Percentiles rank a stretch among this genome's conserved stretches.
phyloP scores from a whole-genome alignment of 2,329 filamentous ascomycete species.

The Sclerotinia minor region DNA sequence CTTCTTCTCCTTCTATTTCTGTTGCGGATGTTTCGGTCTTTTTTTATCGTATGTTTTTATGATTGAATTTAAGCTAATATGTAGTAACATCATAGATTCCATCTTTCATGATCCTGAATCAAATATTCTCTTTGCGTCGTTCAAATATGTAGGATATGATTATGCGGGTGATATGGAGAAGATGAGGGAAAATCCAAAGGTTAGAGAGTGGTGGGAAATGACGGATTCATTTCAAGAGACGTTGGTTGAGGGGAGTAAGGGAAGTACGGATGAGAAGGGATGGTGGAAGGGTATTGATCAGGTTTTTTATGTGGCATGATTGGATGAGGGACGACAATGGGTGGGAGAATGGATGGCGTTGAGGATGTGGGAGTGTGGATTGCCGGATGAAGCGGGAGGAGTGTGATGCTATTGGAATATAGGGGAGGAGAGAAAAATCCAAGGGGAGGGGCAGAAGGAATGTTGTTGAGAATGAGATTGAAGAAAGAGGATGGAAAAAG shows the following conservation, averaged over 20 bases:
- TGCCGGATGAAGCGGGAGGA: no score
- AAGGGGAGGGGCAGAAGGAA: no score
- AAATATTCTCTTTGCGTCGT: conserved; percentile 68
- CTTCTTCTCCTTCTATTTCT: not conserved
- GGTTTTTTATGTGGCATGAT: conserved; percentile 62
- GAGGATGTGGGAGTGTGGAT: not conserved
- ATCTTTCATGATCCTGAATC: conserved; percentile 68
- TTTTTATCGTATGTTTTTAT: not conserved
- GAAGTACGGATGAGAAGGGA: conserved; percentile 58
- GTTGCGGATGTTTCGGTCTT: not conserved
- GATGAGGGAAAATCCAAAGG: conserved; percentile 71
- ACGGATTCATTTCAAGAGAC: conserved; percentile 74
- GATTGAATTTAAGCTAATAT: not conserved
- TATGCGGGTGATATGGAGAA: conserved; percentile 73
- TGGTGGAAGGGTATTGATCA: conserved; percentile 73
- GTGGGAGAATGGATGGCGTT: no score
- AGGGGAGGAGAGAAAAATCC: not conserved
- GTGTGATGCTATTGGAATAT: no score
- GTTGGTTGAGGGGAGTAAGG: conserved; percentile 58
- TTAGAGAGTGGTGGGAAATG: conserved; percentile 79
- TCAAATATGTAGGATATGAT: conserved; percentile 76
- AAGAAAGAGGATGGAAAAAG: not conserved
- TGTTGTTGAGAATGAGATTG: no score
- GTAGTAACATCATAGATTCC: conserved; percentile 55
- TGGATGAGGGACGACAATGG: no score